Base-by-base conservation (phyloP, 257 asterid genomes). In the Solanum stenotomum region DNA sequence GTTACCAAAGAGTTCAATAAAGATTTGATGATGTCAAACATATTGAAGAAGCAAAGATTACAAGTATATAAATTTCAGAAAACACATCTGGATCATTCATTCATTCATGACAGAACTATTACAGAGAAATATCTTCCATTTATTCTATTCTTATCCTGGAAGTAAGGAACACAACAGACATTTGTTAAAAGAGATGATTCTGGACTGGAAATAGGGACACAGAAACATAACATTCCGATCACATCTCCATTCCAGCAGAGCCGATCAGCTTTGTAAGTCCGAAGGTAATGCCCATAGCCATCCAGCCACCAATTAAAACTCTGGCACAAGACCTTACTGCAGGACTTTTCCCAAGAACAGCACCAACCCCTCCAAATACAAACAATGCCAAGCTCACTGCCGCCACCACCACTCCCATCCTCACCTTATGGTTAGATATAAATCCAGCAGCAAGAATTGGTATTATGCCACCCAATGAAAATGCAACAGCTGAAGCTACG, bases 271-370 rank as follows among this genome's bases (percentile, higher is more conserved):
- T 96, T 59, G 96, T 94, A 13, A 94, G 93, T 2, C 96, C 98
- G 89, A 91, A 95, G 1, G 98, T 96, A 31, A 95, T 90, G 14
- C 89, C 96, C 98, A 96, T 96, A 14, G 98, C 98, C 93, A 95
- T 83, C 95, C 94, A 93, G 9, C 98, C 98, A 27, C 98, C 98
- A 14, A 93, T 40, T 88, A 96, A 82, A 86, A 93, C 94, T 86
- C 98, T 92, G 52, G 44, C 89, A 42, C 95, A 92, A 10, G 95
- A 91, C 90, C 68, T 90, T 70, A 14, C 91, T 87, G 90, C 88
- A 83, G 82, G 86, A 70, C 95, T 91, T 84, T 89, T 83, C 33
- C 98, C 98, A 12, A 94, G 82, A 87, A 87, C 90, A 8, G 98
- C 98, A 72, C 96, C 96, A 2, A 89, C 70, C 16, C 87, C 89